Conservation (phyloP, 768 basidiomycete species). For the Suillus brevipes region DNA sequence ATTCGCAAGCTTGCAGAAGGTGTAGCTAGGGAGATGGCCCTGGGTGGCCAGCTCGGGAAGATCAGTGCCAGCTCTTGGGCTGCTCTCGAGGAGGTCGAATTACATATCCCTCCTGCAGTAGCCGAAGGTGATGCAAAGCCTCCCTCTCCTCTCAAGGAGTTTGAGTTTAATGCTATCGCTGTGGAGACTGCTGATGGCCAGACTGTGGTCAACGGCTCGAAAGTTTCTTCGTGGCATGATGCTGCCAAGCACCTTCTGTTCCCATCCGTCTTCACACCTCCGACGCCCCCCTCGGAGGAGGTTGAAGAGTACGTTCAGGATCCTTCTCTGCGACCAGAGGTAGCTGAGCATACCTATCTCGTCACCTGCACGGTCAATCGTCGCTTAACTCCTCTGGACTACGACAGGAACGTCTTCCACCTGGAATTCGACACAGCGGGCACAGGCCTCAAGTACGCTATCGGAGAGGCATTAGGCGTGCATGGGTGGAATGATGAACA, state of each 20-base stretch:
- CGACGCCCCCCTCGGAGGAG: constrained; percentile 32
- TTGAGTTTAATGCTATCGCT: constrained; percentile 74
- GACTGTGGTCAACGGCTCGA: constrained; percentile 59
- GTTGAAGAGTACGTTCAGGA: constrained; percentile 53
- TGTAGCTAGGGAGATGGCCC: constrained; percentile 46
- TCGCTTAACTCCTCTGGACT: constrained; percentile 90
- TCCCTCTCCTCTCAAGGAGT: constrained; percentile 46
- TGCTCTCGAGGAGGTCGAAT: constrained; percentile 57
- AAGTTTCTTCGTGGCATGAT: constrained; percentile 74
- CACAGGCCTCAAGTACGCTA: constrained; percentile 92
- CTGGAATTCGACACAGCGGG: constrained; percentile 91
- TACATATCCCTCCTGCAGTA: constrained; percentile 31
- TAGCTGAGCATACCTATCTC: constrained; percentile 87
- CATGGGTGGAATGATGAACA: constrained; percentile 96
- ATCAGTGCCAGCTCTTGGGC: constrained; percentile 65
- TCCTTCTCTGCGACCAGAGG: constrained; percentile 80
- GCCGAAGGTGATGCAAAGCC: constrained; percentile 22
- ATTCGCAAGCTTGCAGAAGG: constrained; percentile 53
- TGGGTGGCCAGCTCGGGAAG: constrained; percentile 46
- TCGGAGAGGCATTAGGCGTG: constrained; percentile 95
- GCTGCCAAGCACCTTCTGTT: constrained; percentile 89
- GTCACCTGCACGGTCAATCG: constrained; percentile 93
- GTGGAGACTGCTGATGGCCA: constrained; percentile 61
- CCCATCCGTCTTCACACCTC: constrained; percentile 72
- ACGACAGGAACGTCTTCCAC: constrained; percentile 99